Base-by-base conservation (phyloP, 2,329 filamentous ascomycete genomes). In the Fusarium equiseti region DNA sequence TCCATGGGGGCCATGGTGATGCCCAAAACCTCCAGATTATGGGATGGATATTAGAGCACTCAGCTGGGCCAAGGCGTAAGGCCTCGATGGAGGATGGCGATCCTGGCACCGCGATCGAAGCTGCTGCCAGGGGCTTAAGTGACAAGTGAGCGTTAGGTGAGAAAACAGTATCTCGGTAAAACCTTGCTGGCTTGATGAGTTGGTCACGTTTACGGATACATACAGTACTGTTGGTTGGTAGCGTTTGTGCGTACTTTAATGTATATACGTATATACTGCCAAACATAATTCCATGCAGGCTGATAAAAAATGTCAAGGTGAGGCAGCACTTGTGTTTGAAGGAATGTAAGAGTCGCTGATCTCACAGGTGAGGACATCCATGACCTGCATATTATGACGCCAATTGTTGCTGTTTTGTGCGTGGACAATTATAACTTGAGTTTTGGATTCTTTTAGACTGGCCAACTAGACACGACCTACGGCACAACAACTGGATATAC, bases 1-100 rank as follows among this genome's bases (percentile, higher is more conserved):
- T 32, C 29, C 26, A 22, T 46, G 63, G 60, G 44, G 50, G 53
- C 22, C 22, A 29, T 54, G 49, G 46, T 68, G 67, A 53, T 70
- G 68, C 68, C 68, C 50, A 59, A 70, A 44, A 45, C 15, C 38
- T 22, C 38, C n/a, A 18, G 45, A n/a, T 51, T 35, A 13, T 22
- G 24, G 22, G 16, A 51, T 51, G 22, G 22, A 44, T 44, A 49
- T 51, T 35, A 66, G 42, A 58, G 35, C 32, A 42, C 35, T 49
- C 24, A 59, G 60, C 54, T 59, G 38, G 40, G 43, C 58, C 32
- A 45, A 63, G 48, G 40, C 48, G 38, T 63, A 51, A 68, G 57
- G 63, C 52, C 46, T 48, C 45, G 35, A 68, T 68, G 49, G 62
- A 63, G 62, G 62, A 55, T 58, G 61, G 24, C 31, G 15, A 66